Percentiles rank a stretch among this genome's conserved stretches.
Conservation (phyloP, 208 protist genomes). For the Trypanosoma cruzi region DNA sequence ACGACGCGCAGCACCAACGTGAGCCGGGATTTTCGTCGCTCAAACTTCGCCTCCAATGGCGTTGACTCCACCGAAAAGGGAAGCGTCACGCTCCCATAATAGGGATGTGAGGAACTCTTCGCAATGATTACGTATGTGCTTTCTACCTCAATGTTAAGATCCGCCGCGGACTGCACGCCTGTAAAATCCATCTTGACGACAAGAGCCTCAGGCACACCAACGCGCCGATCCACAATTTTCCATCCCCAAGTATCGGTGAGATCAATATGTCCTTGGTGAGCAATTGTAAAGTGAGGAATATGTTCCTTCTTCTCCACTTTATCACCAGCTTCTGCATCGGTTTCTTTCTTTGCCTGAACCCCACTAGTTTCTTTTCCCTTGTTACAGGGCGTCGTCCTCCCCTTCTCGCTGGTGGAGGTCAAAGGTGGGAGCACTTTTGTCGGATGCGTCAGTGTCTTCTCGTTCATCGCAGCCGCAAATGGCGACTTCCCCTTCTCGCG, state of each 20-base stretch:
- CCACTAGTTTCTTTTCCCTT: not conserved
- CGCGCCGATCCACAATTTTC: constrained; percentile 66
- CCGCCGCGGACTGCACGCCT: constrained; percentile 44
- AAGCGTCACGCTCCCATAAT: constrained; percentile 65
- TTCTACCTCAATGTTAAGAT: constrained; percentile 64
- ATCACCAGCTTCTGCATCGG: not conserved
- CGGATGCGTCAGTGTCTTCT: constrained; percentile 51
- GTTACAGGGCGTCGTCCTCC: not conserved
- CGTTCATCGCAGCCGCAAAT: constrained; percentile 45
- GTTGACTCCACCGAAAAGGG: constrained; percentile 77
- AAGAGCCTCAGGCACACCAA: constrained; percentile 81
- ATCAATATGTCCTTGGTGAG: constrained; percentile 79
- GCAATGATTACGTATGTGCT: constrained; percentile 52
- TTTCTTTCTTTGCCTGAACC: not conserved
- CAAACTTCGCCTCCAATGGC: constrained; percentile 70
- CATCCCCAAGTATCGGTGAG: constrained; percentile 81
- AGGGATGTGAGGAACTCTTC: constrained; percentile 42
- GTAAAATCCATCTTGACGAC: constrained; percentile 79
- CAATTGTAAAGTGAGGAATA: constrained; percentile 69
- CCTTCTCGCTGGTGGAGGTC: not conserved
- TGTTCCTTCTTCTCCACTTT: constrained; percentile 11
- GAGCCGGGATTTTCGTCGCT: constrained; percentile 47
- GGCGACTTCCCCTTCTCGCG: constrained; percentile 43
- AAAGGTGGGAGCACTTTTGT: constrained; percentile 37
- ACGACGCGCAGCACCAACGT: constrained; percentile 76